Base-by-base conservation (phyloP, 768 basidiomycete genomes). In the Tubosaeta brunneosetosa region DNA sequence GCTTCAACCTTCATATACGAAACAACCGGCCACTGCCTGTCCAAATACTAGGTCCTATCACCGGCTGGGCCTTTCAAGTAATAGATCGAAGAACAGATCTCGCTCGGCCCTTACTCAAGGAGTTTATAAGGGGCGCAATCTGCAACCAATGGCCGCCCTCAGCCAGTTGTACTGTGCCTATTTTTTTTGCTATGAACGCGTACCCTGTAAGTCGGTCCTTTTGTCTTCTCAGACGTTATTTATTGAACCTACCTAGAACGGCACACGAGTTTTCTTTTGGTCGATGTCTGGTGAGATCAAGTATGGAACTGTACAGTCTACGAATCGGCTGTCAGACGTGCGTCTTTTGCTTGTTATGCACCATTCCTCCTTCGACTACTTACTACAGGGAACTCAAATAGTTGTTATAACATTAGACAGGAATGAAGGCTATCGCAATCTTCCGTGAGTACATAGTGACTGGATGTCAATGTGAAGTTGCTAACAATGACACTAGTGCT, bases 121-220 rank as follows among this genome's bases (percentile, higher is more conserved):
- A 45, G 49, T 37, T 59, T 69, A 65, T 63, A 67, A 69, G 52
- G 57, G 53, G 53, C 33, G 46, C 41, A 50, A 44, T 50, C 43
- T 46, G 51, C 51, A 37, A 44, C 33, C 40, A 55, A 65, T 67
- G 61, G 49, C 46, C 58, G 36, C 45, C 60, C 47, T 54, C 54
- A 45, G 52, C 50, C 37, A 19, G 31, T 46, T 52, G 56, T 61
- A 53, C 38, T 12, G n/a, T 22, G 22, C 63, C 77, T 66, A 64
- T 69, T 83, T 79, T 83, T 82, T 80, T 79, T 83, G 78, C 81
- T 84, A 86, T 86, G 85, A 87, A 86, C 75, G 75, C 74, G 55
- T 83, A 79, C 67, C 79, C 80, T 34, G 82, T 86, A 61, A 57
- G 84, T 72, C 33, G 25, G 26, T 36, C 47, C 29, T 38, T 41